Evolutionary conservation across 106 monocot genomes (phyloP).

Genomic region (Acanthochlamys bracteata): DNA sequence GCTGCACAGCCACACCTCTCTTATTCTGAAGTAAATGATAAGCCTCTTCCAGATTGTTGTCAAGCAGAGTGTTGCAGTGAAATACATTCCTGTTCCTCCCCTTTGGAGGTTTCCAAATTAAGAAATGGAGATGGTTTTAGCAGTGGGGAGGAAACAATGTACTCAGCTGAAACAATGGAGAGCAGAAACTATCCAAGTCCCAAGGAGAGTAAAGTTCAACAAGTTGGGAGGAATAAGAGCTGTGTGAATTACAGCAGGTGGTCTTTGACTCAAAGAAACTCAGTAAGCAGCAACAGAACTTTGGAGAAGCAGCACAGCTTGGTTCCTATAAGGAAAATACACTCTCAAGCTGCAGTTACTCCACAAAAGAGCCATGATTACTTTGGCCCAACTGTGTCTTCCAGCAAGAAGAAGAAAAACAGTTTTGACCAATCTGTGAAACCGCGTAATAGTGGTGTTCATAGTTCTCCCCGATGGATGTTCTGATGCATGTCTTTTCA

Average conservation of each 20-base stretch:
- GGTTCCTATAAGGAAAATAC: constrained; percentile 35
- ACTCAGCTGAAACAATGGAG: constrained; percentile 99
- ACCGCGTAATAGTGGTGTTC: constrained; percentile 31
- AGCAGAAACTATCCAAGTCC: constrained; percentile 92
- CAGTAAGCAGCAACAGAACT: constrained; percentile 17
- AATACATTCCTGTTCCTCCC: constrained; percentile 72
- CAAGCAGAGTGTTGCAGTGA: constrained; percentile 56
- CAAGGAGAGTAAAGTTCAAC: constrained; percentile 32
- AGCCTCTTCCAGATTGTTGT: constrained; percentile 3
- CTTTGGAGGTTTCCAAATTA: constrained; percentile 22
- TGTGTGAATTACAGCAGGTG: constrained; percentile 75
- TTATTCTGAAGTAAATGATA: constrained; percentile 5
- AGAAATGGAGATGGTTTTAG: constrained; percentile 42
- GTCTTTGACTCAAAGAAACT: constrained; percentile 31
- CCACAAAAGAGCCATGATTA: constrained; percentile 74
- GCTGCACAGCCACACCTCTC: neutral
- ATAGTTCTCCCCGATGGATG: constrained; percentile 59
- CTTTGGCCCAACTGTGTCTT: constrained; percentile 80
- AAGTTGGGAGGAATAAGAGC: constrained; percentile 68
- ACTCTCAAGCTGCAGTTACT: constrained; percentile 34
- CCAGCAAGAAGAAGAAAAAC: constrained; percentile 84
- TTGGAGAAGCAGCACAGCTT: constrained; percentile 50
- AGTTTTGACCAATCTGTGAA: constrained; percentile 29
- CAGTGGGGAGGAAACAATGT: constrained; percentile 86
- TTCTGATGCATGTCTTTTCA: constrained; percentile 16